phyloP scores from a whole-genome alignment of 495 filamentous ascomycete species.

The Podospora pseudocomata region DNA sequence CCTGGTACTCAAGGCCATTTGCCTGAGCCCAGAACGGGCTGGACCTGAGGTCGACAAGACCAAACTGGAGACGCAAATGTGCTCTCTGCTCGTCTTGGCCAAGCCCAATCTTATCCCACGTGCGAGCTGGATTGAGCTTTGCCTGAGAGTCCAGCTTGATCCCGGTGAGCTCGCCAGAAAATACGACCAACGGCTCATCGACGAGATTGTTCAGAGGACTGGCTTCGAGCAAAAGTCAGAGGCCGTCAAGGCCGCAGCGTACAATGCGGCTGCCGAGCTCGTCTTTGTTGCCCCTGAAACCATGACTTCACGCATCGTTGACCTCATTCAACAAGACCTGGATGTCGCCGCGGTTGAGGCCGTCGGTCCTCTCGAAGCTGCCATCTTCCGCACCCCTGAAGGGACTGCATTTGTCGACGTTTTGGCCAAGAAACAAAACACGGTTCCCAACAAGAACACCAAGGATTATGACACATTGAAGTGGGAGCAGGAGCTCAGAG shows the following conservation, averaged over 20 bases:
- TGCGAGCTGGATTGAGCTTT: conserved; percentile 82
- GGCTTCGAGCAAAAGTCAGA: conserved; percentile 44
- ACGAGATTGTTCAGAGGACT: conserved; percentile 48
- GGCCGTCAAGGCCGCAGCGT: conserved; percentile 63
- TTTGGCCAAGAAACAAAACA: conserved; percentile 69
- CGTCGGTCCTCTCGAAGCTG: conserved; percentile 80
- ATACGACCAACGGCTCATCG: conserved; percentile 43
- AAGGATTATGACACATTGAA: conserved; percentile 94
- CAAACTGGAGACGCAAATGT: conserved; percentile 58
- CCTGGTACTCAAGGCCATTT: conserved; percentile 68
- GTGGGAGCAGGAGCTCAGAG: conserved; percentile 92
- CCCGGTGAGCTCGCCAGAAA: conserved; percentile 70
- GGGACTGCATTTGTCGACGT: conserved; percentile 88
- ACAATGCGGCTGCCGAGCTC: conserved; percentile 77
- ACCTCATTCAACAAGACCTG: conserved; percentile 68
- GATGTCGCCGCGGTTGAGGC: conserved; percentile 59
- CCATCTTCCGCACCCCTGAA: conserved; percentile 84
- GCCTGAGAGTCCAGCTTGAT: conserved; percentile 72
- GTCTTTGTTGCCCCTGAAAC: conserved; percentile 87
- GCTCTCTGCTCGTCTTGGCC: conserved; percentile 72
- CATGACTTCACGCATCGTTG: conserved; percentile 71
- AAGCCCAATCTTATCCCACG: conserved; percentile 72
- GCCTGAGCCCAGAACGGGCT: conserved; percentile 45
- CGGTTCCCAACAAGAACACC: conserved; percentile 69
- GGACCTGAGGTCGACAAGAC: conserved; percentile 38